Evolutionary conservation across 371 early-diverging fungal species (phyloP).

Genomic region (Smittium culicis): DNA sequence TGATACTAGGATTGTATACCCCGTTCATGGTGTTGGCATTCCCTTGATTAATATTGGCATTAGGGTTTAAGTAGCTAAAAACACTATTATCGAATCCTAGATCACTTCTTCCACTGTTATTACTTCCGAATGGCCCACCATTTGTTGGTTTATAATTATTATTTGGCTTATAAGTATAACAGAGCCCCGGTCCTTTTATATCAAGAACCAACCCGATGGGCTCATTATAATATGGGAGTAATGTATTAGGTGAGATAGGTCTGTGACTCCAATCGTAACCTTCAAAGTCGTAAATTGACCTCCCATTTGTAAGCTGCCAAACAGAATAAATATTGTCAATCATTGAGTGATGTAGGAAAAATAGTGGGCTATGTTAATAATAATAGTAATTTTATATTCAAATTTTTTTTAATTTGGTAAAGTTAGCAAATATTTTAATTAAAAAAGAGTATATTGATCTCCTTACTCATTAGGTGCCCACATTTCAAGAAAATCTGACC

Average conservation of each 20-base stretch:
- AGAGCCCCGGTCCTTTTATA: constrained; percentile 27
- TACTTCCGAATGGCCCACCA: too few species aligned
- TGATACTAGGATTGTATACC: too few species aligned
- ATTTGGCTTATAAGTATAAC: constrained; percentile 22
- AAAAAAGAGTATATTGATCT: not conserved
- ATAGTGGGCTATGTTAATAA: constrained; percentile 20
- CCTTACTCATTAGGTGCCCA: constrained; percentile 28
- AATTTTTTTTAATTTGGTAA: not conserved
- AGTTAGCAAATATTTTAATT: too few species aligned
- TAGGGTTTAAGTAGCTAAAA: too few species aligned
- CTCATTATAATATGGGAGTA: constrained; percentile 31
- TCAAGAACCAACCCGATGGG: constrained; percentile 18
- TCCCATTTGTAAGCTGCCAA: constrained; percentile 25
- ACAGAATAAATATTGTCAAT: constrained; percentile 37
- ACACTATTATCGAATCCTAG: too few species aligned
- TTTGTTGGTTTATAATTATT: too few species aligned
- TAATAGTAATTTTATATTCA: not conserved
- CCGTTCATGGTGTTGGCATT: too few species aligned
- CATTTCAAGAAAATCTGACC: constrained; percentile 35
- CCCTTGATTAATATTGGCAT: too few species aligned
- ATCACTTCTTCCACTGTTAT: too few species aligned
- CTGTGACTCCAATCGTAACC: constrained; percentile 16
- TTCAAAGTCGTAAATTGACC: constrained; percentile 15
- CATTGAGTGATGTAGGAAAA: constrained; percentile 38
- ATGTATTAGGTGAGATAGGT: constrained; percentile 16